Percentiles rank a stretch among this genome's conserved stretches.
phyloP scores from a whole-genome alignment of 176 grass and related monocot species.

The Ensete ventricosum region DNA sequence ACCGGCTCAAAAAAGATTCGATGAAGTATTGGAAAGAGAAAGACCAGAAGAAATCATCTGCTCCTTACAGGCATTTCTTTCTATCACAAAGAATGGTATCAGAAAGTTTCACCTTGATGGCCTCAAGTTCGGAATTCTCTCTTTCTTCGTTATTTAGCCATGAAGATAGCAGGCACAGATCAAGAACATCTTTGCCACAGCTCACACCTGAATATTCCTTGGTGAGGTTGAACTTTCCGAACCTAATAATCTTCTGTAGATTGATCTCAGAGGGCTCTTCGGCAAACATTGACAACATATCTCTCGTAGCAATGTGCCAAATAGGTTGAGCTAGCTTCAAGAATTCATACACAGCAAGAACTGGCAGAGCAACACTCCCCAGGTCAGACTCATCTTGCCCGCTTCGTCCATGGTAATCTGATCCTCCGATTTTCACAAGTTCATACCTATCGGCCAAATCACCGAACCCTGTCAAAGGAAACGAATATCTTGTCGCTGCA shows the following conservation, averaged over 20 bases:
- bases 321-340: constrained; percentile 51
- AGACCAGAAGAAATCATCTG: constrained; percentile 1
- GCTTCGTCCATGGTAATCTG: constrained; percentile 69
- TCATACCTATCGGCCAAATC: constrained; percentile 50
- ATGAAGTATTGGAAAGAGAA: background rate
- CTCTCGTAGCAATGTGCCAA: constrained; percentile 42
- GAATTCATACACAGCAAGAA: constrained; percentile 44
- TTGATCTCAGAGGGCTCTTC: constrained; percentile 2
- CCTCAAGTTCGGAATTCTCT: constrained; percentile 35
- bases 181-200: background rate
- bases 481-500: background rate
- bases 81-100: background rate
- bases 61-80: constrained; percentile 3
- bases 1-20: constrained; percentile 44
- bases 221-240: constrained; percentile 10
- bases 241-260: constrained; percentile 9
- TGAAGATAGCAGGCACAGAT: constrained; percentile 1
- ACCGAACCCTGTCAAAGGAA: constrained; percentile 34
- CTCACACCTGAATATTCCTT: constrained; percentile 11
- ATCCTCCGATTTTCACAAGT: constrained; percentile 67
- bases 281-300: constrained; percentile 19
- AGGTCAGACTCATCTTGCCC: constrained; percentile 45
- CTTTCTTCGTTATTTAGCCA: constrained; percentile 5
- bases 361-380: constrained; percentile 52
- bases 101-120: constrained; percentile 21